Evolutionary conservation across 495 filamentous ascomycete genomes (phyloP).

Genomic region (Lophiotrema nucula): DNA sequence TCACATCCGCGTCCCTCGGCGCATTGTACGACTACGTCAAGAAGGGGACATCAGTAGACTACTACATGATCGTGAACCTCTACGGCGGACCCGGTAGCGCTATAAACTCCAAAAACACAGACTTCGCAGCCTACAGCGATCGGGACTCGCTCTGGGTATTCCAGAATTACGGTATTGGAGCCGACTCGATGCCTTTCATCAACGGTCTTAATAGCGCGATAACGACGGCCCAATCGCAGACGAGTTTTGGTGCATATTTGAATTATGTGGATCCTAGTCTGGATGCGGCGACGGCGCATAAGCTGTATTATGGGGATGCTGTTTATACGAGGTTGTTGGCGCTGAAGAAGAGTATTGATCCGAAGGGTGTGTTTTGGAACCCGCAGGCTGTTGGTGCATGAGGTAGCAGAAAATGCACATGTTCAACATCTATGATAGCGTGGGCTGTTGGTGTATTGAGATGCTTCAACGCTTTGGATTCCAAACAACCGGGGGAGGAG

Average conservation of each 20-base stretch:
- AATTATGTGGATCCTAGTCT: conserved; percentile 70
- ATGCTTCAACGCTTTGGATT: too few species aligned
- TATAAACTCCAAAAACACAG: conserved; percentile 23
- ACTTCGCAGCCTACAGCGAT: conserved; percentile 51
- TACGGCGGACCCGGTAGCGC: conserved; percentile 32
- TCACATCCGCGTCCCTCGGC: conserved; percentile 42
- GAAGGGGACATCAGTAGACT: not conserved
- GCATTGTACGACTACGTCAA: conserved; percentile 50
- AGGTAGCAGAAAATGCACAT: too few species aligned
- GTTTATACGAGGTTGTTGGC: conserved; percentile 44
- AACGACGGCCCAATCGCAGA: conserved; percentile 32
- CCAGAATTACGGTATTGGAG: conserved; percentile 37
- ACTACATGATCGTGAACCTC: conserved; percentile 33
- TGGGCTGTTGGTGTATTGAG: too few species aligned
- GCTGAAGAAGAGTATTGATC: conserved; percentile 58
- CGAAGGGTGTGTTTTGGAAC: conserved; percentile 59
- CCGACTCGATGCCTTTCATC: conserved; percentile 47
- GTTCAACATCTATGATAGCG: too few species aligned
- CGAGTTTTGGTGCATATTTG: conserved; percentile 53
- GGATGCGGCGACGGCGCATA: conserved; percentile 46
- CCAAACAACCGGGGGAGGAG: too few species aligned
- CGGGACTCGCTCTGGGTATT: conserved; percentile 44
- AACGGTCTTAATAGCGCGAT: conserved; percentile 40
- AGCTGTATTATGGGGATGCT: conserved; percentile 58
- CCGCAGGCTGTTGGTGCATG: conserved; percentile 55